Percentiles rank a stretch among this genome's conserved stretches.
Conservation (phyloP, 352 stramenopile species). For the Globisporangium nodosum region DNA sequence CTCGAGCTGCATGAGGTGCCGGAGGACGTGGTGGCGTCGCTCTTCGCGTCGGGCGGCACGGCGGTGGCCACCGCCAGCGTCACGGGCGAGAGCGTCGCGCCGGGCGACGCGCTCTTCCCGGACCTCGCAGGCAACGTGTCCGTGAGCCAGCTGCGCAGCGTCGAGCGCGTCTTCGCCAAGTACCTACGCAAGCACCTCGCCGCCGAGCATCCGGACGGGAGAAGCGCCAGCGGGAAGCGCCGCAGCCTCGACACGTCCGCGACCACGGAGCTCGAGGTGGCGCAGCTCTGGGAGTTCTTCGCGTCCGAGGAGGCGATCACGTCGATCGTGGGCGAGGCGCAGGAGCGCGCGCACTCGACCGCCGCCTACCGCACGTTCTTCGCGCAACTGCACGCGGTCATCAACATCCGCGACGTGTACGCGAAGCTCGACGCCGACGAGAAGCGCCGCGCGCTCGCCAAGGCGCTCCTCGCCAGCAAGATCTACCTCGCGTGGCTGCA, state of each 20-base stretch:
- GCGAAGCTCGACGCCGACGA: constrained; percentile 24
- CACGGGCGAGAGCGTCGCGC: constrained; percentile 12
- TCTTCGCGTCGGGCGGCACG: constrained; percentile 72
- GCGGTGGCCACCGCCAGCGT: constrained; percentile 20
- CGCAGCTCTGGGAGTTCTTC: constrained; percentile 55
- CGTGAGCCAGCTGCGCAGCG: constrained; percentile 32
- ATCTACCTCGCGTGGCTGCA: constrained; percentile 80
- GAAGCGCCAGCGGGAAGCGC: neutral
- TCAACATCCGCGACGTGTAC: constrained; percentile 61
- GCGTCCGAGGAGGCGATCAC: constrained; percentile 39
- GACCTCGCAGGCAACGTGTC: constrained; percentile 31
- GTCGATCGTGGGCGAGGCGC: constrained; percentile 28
- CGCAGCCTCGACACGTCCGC: constrained; percentile 5
- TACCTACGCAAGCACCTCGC: constrained; percentile 38
- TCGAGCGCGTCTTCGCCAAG: constrained; percentile 52
- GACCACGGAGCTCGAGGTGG: constrained; percentile 12
- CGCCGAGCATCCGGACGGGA: neutral
- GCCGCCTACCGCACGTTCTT: constrained; percentile 67
- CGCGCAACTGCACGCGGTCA: constrained; percentile 43
- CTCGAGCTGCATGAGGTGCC: constrained; percentile 55
- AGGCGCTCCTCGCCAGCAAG: constrained; percentile 64
- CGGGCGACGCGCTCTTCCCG: constrained; percentile 16
- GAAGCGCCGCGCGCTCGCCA: constrained; percentile 37
- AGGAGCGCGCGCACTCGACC: constrained; percentile 20
- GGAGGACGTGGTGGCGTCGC: constrained; percentile 34